Evolutionary conservation across 768 basidiomycete species (phyloP), one percentile per base, ranked within the genome.

Genomic region (Tricholoma furcatifolium): DNA sequence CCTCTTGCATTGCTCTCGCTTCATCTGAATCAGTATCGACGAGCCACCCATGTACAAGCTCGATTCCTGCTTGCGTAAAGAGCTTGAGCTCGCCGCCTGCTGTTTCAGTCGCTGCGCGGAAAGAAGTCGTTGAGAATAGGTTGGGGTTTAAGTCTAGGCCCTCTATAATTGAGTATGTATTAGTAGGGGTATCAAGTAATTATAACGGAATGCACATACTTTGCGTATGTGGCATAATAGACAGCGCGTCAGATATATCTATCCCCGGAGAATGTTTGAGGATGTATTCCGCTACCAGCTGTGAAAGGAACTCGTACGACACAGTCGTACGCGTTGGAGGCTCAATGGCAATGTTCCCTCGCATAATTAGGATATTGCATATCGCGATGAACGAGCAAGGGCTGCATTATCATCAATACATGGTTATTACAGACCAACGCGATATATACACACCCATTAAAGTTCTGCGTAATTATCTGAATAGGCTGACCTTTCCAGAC

Each of bases 321-420:
- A 91, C 92, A 17, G 79, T 82, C 30, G 68, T 75, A 23, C 90
- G 85, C 43, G 81, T 75, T 18, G 65, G 74, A 0, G 91, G 90
- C 31, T 78, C 75, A 56, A 97, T 85, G 47, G 80, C 68, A 56
- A 96, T 91, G 59, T 88, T 78, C 46, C 85, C 87, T n/a, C 93
- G 82, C 2, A 97, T 75, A 55, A 96, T 85, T 27, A 96, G 79
- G 46, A 94, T 90, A 65, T 97, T 97, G 70, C 91, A 93, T 53
- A 93, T 88, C 23, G 92, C 93, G 60, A 95, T 91, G 58, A 95
- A 89, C 0, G 91, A 93, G 64, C 93, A 95, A 8, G 93, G 92
- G 8, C 93, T 94, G 64, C 15, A 41, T 27, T 27, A 27, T 7
- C 3, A 27, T 27, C 27, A 27, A 24, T 56, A 18, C 31, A 34